Evolutionary conservation across 148 eudicot species (phyloP), one percentile per base, ranked within the genome.

Genomic region (Camellia sinensis): DNA sequence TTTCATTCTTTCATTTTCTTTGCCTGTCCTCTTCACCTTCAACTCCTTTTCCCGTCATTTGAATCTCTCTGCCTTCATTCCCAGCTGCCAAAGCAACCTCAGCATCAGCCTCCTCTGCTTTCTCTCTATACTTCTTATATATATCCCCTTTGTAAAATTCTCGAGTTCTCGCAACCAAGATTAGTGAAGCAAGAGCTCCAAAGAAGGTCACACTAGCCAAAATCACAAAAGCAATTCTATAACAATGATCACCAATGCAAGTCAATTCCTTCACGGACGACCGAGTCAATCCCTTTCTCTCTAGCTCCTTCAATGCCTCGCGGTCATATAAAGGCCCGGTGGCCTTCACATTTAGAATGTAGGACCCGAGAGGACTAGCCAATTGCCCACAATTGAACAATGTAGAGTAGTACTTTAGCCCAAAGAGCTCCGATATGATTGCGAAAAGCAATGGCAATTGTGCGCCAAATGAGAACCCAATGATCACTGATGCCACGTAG

Each of bases 381-480:
- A 78, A 6, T 57, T 68, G 75, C 13, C 81, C 81, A 6, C 75
- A 78, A 15, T 78, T 78, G 41, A 78, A 78, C 73, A 78, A 57
- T 3, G 81, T 78, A 17, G 81, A 69, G 66, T 78, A 78, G 74
- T 78, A 69, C 37, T 68, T 78, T 0, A 78, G 81, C 10, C 81
- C 81, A 21, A 78, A 78, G 10, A 78, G 50, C 64, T 78, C 81
- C 0, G 75, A 68, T 8, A 78, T 78, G 63, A 78, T 78, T 5
- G 81, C 74, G 54, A 54, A 78, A 8, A 78, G 41, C 64, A 78
- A 21, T 2, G 81, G 81, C 73, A 78, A 7, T 57, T 78, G 81
- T 12, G 81, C 74, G 2, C 81, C 81, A 7, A 78, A 78, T n/a
- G 81, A 69, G 75, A 78, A 78, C 9, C 81, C 81, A 40, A 78